Percentiles rank a stretch among this genome's conserved stretches.
These are phyloP conservation scores for Echium plantagineum DNA, from an alignment of 257 asterid species.

Conservation along the genomic window DNA sequence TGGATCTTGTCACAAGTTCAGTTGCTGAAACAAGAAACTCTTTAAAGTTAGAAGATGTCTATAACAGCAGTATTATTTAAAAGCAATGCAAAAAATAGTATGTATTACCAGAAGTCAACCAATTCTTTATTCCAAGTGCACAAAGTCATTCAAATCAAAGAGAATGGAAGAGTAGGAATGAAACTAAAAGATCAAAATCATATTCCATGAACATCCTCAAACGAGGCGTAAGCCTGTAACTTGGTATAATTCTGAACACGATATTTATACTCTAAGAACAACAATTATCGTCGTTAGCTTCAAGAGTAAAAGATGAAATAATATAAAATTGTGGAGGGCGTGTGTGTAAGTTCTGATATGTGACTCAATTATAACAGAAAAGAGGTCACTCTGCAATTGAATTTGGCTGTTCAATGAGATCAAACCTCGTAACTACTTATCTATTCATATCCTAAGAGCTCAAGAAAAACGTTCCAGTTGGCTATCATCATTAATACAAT, in stretches of 20 bases:
- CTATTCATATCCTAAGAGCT: too few species aligned
- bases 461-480: background rate
- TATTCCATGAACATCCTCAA: too few species aligned
- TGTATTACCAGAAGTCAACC: background rate
- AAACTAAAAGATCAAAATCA: background rate
- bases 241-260: too few species aligned
- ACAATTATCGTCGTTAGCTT: background rate
- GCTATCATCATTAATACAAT: background rate
- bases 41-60: background rate
- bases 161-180: background rate
- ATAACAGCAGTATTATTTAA: background rate
- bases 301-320: background rate
- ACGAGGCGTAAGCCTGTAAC: too few species aligned
- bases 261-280: too few species aligned
- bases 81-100: background rate
- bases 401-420: too few species aligned
- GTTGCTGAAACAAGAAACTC: slow-evolving; percentile 43
- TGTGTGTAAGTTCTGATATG: background rate
- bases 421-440: too few species aligned
- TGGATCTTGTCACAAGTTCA: slow-evolving; percentile 70
- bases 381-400: too few species aligned
- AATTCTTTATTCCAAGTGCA: background rate
- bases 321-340: background rate
- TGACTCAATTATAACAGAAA: too few species aligned
- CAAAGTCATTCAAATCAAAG: background rate